These are phyloP conservation scores for Jaltomata sinuosa DNA, from an alignment of 257 asterid genomes.

Conservation along the genomic window DNA sequence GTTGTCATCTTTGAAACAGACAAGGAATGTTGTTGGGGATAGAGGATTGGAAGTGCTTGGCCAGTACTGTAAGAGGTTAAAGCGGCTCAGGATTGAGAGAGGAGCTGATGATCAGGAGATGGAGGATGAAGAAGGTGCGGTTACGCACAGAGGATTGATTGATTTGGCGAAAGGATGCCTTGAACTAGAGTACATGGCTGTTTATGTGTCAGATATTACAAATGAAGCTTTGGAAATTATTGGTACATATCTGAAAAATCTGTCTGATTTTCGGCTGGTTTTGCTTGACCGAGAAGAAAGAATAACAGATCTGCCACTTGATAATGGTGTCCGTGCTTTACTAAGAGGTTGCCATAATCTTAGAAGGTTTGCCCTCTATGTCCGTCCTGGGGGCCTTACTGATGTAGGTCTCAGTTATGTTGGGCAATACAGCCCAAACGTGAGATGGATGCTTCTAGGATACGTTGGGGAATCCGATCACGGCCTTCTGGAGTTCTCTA, in stretches of 20 bases:
- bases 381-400: slow-evolving; percentile 65
- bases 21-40: slow-evolving; percentile 78
- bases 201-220: slow-evolving; percentile 55
- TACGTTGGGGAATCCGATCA: slow-evolving; percentile 65
- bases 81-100: slow-evolving; percentile 56
- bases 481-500: slow-evolving; percentile 74
- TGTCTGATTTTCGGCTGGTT: slow-evolving; percentile 68
- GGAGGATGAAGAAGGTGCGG: slow-evolving; percentile 63
- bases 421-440: slow-evolving; percentile 57
- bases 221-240: slow-evolving; percentile 52
- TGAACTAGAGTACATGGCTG: slow-evolving; percentile 53
- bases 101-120: slow-evolving; percentile 57
- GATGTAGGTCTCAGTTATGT: slow-evolving; percentile 69
- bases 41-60: slow-evolving; percentile 76
- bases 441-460: slow-evolving; percentile 93
- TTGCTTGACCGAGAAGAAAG: slow-evolving; percentile 56
- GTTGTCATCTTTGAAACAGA: slow-evolving; percentile 20
- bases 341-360: slow-evolving; percentile 56
- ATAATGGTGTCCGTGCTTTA: slow-evolving; percentile 66
- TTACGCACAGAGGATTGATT: slow-evolving; percentile 52
- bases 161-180: slow-evolving; percentile 50
- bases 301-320: slow-evolving; percentile 73
- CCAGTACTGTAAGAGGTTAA: slow-evolving; percentile 40
- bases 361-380: slow-evolving; percentile 70
- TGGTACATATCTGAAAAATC: slow-evolving; percentile 49